Percentiles rank a stretch among this genome's conserved stretches.
Conservation (phyloP, 163 green algal species). For the Volvox carteri region DNA sequence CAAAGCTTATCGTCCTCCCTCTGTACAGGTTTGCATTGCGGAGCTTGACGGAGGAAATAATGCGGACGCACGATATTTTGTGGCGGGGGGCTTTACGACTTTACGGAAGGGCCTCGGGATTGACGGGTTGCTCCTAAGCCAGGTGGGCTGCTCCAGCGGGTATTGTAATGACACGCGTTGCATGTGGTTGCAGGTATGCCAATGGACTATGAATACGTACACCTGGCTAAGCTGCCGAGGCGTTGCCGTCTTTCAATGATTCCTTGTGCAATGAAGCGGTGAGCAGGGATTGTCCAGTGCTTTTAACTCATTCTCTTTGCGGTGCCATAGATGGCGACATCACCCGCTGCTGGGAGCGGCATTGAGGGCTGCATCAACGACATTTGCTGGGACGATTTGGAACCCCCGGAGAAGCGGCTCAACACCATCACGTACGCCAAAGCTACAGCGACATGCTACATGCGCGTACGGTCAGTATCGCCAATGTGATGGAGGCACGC, state of each 20-base stretch:
- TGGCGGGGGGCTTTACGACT: slow-evolving; percentile 69
- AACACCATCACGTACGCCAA: slow-evolving; percentile 62
- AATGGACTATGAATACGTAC: no score
- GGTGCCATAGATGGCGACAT: not conserved
- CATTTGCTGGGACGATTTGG: slow-evolving; percentile 70
- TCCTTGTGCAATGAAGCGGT: no score
- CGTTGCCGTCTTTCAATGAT: no score
- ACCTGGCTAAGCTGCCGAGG: no score
- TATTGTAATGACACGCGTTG: no score
- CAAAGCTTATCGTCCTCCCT: no score
- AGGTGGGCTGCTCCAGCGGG: no score
- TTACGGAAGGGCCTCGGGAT: slow-evolving; percentile 71
- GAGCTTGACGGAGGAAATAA: slow-evolving; percentile 14
- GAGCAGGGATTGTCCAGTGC: no score
- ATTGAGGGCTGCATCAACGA: slow-evolving; percentile 64
- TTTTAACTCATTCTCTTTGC: no score
- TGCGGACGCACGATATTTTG: slow-evolving; percentile 68
- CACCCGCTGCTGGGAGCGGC: not conserved
- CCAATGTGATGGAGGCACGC: no score
- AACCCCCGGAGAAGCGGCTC: slow-evolving; percentile 56
- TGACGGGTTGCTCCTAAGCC: slow-evolving; percentile 59
- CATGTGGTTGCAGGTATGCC: no score
- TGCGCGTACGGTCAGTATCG: slow-evolving; percentile 47
- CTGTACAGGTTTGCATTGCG: slow-evolving; percentile 46
- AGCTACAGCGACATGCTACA: not conserved